Conservation (phyloP, 202 grass and related monocot genomes). For the Hordeum pubiflorum region DNA sequence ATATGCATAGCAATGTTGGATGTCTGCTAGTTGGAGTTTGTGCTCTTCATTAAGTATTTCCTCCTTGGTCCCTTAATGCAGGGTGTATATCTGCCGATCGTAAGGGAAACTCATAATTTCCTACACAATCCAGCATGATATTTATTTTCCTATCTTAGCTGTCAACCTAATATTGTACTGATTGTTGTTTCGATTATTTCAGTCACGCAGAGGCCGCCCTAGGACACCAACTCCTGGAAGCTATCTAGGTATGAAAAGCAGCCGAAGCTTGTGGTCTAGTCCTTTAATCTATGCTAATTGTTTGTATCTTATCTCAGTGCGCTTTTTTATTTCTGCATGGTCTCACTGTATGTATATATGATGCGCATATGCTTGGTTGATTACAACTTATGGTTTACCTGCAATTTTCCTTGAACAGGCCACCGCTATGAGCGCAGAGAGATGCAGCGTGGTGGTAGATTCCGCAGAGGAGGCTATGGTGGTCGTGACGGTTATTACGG, state of each 20-base stretch:
- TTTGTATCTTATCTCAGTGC: not conserved
- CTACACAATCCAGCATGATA: slow-evolving; percentile 20
- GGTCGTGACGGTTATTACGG: slow-evolving; percentile 47
- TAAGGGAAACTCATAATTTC: slow-evolving; percentile 38
- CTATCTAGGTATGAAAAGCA: slow-evolving; percentile 42
- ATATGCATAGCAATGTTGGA: slow-evolving; percentile 45
- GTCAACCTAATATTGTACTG: not conserved
- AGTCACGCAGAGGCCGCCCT: slow-evolving; percentile 60
- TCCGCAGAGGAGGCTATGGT: slow-evolving; percentile 43
- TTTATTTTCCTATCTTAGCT: slow-evolving; percentile 9
- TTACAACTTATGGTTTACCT: not conserved
- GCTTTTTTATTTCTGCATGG: not conserved
- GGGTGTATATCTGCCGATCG: slow-evolving; percentile 30
- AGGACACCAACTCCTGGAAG: slow-evolving; percentile 66
- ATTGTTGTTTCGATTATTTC: slow-evolving; percentile 27
- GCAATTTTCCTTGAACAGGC: slow-evolving; percentile 11
- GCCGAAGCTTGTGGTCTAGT: not conserved
- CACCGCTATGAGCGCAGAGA: slow-evolving; percentile 37
- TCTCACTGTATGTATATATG: not conserved
- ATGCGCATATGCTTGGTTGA: not conserved
- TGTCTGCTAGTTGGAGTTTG: slow-evolving; percentile 51
- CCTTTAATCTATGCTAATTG: not conserved
- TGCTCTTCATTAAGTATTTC: slow-evolving; percentile 45
- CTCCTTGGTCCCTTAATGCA: slow-evolving; percentile 39
- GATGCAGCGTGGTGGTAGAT: slow-evolving; percentile 31